phyloP scores from a whole-genome alignment of 257 asterid species.

The Solanum bulbocastanum region DNA sequence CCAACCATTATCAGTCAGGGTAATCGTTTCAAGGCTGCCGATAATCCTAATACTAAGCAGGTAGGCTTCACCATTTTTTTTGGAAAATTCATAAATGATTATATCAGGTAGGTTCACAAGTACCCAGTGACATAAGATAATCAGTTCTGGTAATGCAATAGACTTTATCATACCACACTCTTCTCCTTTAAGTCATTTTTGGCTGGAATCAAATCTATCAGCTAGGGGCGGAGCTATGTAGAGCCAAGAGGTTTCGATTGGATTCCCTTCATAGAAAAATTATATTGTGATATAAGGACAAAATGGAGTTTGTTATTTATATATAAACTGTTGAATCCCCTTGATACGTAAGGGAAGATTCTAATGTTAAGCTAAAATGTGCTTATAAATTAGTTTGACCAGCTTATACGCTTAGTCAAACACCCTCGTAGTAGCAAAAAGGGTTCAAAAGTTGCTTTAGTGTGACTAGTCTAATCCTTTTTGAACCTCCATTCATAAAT shows the following conservation, averaged over 20 bases:
- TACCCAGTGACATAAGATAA: background rate
- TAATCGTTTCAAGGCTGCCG: conserved; percentile 42
- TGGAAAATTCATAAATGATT: background rate
- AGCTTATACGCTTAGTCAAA: background rate
- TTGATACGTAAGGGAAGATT: background rate
- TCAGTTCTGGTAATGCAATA: background rate
- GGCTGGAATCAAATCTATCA: background rate
- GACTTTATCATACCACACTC: background rate
- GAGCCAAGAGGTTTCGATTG: background rate
- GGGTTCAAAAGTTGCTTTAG: background rate
- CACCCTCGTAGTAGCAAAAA: background rate
- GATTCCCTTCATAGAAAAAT: background rate
- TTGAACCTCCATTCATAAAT: background rate
- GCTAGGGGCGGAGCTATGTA: background rate
- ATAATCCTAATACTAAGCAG: conserved; percentile 29
- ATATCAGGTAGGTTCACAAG: background rate
- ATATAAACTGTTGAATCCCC: background rate
- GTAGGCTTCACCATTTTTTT: conserved; percentile 7
- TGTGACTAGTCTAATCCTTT: background rate
- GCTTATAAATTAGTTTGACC: background rate
- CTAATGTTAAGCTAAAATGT: background rate
- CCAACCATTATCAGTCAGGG: conserved; percentile 67
- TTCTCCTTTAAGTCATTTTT: background rate
- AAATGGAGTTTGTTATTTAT: background rate
- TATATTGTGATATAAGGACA: background rate